Conservation (phyloP, 192 early-diverging fungal genomes). For the Rhizophagus clarus region DNA sequence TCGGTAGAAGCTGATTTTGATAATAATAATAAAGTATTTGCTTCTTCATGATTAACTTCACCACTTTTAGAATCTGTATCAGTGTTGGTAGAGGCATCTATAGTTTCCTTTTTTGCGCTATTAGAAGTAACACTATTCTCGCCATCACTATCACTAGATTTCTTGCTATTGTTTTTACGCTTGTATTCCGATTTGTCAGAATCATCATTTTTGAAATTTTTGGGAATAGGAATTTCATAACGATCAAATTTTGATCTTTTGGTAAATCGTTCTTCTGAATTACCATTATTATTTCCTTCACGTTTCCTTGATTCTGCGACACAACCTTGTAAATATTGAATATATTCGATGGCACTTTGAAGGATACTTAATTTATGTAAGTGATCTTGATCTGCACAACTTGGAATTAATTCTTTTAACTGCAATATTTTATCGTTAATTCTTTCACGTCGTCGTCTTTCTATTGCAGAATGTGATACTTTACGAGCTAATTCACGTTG, state of each 20-base stretch:
- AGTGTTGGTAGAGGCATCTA: neutral
- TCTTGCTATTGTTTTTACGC: neutral
- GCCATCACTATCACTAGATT: neutral
- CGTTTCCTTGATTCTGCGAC: neutral
- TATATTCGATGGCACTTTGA: constrained; percentile 75
- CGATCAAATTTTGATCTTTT: constrained; percentile 32
- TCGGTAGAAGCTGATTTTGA: neutral
- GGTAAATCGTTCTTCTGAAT: neutral
- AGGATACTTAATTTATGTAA: constrained; percentile 74
- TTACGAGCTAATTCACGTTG: constrained; percentile 71
- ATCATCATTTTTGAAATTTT: neutral
- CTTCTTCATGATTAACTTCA: neutral
- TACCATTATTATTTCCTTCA: neutral
- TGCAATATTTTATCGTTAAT: constrained; percentile 83
- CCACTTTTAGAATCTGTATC: neutral
- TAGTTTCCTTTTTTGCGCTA: neutral
- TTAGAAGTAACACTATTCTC: neutral
- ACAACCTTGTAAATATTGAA: constrained; percentile 52
- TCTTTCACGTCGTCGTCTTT: constrained; percentile 79
- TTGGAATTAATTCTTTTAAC: constrained; percentile 73
- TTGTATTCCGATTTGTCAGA: neutral
- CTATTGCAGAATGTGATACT: constrained; percentile 82
- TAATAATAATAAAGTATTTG: constrained; percentile 12
- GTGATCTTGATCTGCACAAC: constrained; percentile 63
- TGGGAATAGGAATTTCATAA: constrained; percentile 18